A percentile compares a stretch with the other conserved stretches of the same genome.
Conservation (phyloP, 2,329 filamentous ascomycete genomes). For the Fusarium sambucinum region DNA sequence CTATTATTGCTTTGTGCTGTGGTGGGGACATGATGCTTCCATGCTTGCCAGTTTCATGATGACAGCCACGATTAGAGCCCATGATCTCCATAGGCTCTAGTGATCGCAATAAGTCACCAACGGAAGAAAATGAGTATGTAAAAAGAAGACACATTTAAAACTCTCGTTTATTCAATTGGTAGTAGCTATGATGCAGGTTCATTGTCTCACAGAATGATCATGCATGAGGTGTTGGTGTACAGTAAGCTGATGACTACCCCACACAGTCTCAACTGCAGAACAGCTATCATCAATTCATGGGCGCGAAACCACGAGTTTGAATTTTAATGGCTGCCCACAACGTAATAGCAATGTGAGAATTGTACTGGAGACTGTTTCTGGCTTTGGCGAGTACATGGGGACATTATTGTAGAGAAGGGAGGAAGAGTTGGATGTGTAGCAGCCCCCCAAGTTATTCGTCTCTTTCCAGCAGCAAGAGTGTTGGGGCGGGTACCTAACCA, state of each 20-base stretch:
- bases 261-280: conserved; percentile 23
- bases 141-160: too few relatives aligned
- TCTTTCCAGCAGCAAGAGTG: background rate
- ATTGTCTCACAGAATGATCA: background rate
- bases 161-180: background rate
- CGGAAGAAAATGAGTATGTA: too few relatives aligned
- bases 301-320: conserved; percentile 38
- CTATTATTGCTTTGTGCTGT: background rate
- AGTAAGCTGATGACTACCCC: conserved; percentile 17
- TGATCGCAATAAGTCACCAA: background rate
- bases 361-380: background rate
- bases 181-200: background rate
- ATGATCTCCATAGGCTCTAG: background rate
- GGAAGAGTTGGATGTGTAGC: background rate
- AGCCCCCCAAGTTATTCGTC: background rate
- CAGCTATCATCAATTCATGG: conserved; percentile 6
- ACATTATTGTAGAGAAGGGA: background rate
- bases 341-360: conserved; percentile 2
- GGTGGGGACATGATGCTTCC: background rate
- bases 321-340: conserved; percentile 36
- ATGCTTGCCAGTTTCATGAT: background rate
- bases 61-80: background rate
- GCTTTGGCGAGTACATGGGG: conserved; percentile 2
- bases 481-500: background rate
- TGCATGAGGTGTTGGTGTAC: background rate